Evolutionary conservation across 345 rosid species (phyloP), one percentile per base, ranked within the genome.

Genomic region (Lumnitzera racemosa): DNA sequence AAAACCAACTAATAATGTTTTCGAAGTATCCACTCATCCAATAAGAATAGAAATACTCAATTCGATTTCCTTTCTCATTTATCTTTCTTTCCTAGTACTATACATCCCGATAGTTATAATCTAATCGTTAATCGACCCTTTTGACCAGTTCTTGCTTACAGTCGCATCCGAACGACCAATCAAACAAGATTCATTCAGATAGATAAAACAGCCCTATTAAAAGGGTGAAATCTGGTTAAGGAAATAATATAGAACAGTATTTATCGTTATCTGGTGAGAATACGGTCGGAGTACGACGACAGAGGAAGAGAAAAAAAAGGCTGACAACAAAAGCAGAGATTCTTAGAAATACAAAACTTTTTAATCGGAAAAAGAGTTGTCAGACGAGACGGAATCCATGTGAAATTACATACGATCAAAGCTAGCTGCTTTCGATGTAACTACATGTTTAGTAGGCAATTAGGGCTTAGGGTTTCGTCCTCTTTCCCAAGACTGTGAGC

Each of bases 191-290:
- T 29, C 43, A 63, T 50, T 14, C 53, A 27, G 31, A 27, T 27
- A 27, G 31, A 27, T 27, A 1, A 27, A 27, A 27, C 3, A 27
- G 31, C 31, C 31, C 1, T 20, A 20, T 27, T 27, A 3, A 29
- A 24, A 47, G 29, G 15, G 2, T 11, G 23, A 47, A 46, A 53
- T 74, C 61, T 36, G 3, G 43, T 36, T 36, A 36, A 49, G n/a
- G 36, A 5, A 43, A 49, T 46, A 41, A 47, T 20, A 27, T n/a
- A 10, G 55, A 47, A n/a, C 20, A 29, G 43, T 13, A 14, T 20
- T 12, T 56, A 64, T 64, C 61, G 79, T 78, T 73, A 78, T 81
- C 74, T 76, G 80, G 76, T 74, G 63, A 78, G 70, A 67, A 81
- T 73, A 61, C 47, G 75, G 75, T 64, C 68, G 61, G 46, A 6